These are phyloP conservation scores for Harringtonia lauricola DNA, from an alignment of 2,329 filamentous ascomycete genomes.

Conservation along the genomic window DNA sequence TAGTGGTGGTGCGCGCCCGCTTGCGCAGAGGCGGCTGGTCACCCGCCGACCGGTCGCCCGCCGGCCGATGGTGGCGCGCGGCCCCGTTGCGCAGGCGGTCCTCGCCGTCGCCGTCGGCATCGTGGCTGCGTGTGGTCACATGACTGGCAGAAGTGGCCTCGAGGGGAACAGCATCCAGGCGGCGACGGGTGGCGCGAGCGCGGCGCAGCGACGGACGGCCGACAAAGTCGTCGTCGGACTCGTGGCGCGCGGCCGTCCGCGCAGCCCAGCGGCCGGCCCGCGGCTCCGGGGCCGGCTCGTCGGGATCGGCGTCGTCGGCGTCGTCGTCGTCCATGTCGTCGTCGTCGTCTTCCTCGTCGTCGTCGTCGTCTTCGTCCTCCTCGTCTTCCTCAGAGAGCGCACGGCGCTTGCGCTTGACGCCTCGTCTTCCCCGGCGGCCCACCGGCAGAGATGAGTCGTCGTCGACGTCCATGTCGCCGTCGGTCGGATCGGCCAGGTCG, in stretches of 20 bases:
- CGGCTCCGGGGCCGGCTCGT: no score
- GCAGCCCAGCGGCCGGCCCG: neutral
- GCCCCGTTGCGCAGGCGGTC: neutral
- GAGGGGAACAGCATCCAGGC: neutral
- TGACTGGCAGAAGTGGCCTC: neutral
- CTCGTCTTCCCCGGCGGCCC: slow-evolving; percentile 4
- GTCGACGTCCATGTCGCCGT: slow-evolving; percentile 3
- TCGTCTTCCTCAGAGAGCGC: neutral
- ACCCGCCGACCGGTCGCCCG: neutral
- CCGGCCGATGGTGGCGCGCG: neutral
- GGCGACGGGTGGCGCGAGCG: neutral
- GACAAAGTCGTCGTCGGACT: slow-evolving; percentile 3
- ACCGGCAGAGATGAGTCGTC: neutral
- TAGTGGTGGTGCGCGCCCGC: neutral
- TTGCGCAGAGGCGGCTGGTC: neutral
- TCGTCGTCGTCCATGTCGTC: neutral
- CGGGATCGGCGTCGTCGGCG: slow-evolving; percentile 1
- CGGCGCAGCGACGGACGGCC: neutral
- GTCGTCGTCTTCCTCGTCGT: neutral
- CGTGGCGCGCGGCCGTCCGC: neutral
- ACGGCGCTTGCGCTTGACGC: slow-evolving; percentile 10
- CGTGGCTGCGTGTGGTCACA: neutral
- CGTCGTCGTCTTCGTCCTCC: neutral
- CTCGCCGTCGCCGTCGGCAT: neutral
- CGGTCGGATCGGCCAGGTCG: neutral